These are phyloP conservation scores for Calendula officinalis DNA, from an alignment of 129 eudicot species.

Conservation along the genomic window DNA sequence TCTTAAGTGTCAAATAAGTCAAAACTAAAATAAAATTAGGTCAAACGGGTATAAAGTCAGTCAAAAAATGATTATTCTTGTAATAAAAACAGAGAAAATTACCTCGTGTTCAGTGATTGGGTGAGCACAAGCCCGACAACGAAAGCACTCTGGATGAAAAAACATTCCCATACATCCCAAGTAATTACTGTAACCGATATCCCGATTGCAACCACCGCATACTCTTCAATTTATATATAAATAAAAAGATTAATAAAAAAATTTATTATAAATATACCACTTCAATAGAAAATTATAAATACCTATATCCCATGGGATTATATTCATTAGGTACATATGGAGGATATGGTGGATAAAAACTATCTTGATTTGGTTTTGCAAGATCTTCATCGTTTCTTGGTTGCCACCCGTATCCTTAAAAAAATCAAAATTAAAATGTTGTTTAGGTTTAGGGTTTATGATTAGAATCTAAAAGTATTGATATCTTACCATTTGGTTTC, in stretches of 20 bases:
- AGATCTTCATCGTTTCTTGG: slow-evolving; percentile 51
- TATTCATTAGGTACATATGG: slow-evolving; percentile 55
- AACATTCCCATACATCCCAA: slow-evolving; percentile 91
- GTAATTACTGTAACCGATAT: slow-evolving; percentile 69
- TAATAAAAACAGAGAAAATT: background rate
- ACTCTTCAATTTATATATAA: slow-evolving; percentile 43
- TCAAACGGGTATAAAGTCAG: too few species aligned
- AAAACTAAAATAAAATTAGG: too few species aligned
- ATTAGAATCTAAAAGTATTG: background rate
- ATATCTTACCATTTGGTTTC: slow-evolving; percentile 61
- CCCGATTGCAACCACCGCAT: slow-evolving; percentile 88
- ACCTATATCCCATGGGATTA: slow-evolving; percentile 59
- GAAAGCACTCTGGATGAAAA: slow-evolving; percentile 86
- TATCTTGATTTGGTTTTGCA: slow-evolving; percentile 51
- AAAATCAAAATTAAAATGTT: slow-evolving; percentile 12
- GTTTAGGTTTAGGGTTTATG: too few species aligned
- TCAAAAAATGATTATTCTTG: too few species aligned
- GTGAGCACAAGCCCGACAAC: slow-evolving; percentile 75
- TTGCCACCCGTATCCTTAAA: slow-evolving; percentile 56
- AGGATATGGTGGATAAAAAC: slow-evolving; percentile 57
- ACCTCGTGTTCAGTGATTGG: slow-evolving; percentile 96
- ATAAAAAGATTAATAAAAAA: slow-evolving; percentile 23
- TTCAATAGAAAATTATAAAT: slow-evolving; percentile 2
- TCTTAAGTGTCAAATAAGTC: too few species aligned
- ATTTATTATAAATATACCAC: slow-evolving; percentile 2